Base-by-base conservation (phyloP, 768 basidiomycete genomes). In the Podaxis rugospora region DNA sequence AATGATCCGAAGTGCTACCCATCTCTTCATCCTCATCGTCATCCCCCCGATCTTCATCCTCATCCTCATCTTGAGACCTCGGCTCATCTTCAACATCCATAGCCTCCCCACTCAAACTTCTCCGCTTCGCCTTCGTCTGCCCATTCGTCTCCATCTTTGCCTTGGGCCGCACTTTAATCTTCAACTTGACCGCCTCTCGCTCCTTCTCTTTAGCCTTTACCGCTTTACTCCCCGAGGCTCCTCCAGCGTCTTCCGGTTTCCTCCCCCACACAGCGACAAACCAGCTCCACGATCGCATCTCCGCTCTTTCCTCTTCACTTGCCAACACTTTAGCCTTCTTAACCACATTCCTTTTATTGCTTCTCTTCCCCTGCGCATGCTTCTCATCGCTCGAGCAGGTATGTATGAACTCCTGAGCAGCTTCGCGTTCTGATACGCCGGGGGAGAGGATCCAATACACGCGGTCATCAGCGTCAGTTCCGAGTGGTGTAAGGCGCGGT, bases 201-300 rank as follows among this genome's bases (percentile, higher is more conserved):
- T 55, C 61, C 27, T 55, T 62, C 51, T 62, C 62, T 49, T 63
- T 36, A 9, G 7, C 21, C 18, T 55, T 23, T 27, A 27, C 28
- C 14, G 2, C 32, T 32, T 32, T 40, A n/a, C 50, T 51, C 28
- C 59, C 42, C 10, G 56, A 59, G 42, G 46, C 25, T 25, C 36
- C 57, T 23, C 68, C 63, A 6, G 54, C 60, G 7, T 61, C 51
- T 27, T 62, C 57, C 18, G 85, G 83, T 62, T 74, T 80, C 71
- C 72, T 82, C 1, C 90, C 90, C 82, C 84, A 89, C 0, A 91
- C 88, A 3, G 82, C 84, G n/a, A 93, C 66, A 69, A 90, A 88
- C 87, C 87, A 91, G 1, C 84, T 78, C 90, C 91, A 93, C 35
- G 82, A 78, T 61, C 70, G 79, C 70, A 87, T 71, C 36, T 75